A percentile compares a stretch with the other conserved stretches of the same genome.
Conservation (phyloP, 1,284 basidiomycete species). For the Melampsora larici-populina region DNA sequence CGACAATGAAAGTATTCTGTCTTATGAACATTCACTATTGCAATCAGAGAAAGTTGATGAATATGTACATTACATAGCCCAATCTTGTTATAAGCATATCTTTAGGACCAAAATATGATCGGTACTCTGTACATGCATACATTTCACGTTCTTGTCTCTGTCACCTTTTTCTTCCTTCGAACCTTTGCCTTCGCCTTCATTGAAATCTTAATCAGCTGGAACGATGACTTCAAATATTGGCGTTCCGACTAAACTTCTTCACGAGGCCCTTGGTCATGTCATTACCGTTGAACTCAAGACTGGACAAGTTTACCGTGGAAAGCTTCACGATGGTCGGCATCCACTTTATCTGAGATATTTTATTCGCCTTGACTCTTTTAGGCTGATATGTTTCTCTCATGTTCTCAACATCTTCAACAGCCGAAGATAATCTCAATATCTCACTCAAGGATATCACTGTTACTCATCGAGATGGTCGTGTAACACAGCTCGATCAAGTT, state of each 20-base stretch:
- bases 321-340: conserved; percentile 80
- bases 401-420: conserved; percentile 57
- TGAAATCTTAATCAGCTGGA: background rate
- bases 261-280: conserved; percentile 76
- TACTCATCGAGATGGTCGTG: conserved; percentile 93
- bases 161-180: too few species aligned
- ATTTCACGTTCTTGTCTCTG: too few species aligned
- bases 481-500: conserved; percentile 98
- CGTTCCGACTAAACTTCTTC: conserved; percentile 55
- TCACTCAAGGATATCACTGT: conserved; percentile 95
- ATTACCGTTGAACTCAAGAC: conserved; percentile 98
- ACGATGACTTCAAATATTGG: conserved; percentile 49
- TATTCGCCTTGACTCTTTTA: background rate
- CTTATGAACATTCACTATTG: background rate
- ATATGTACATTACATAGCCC: background rate
- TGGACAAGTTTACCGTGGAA: conserved; percentile 93
- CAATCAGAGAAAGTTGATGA: background rate
- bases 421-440: conserved; percentile 97
- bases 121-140: too few species aligned
- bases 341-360: conserved; percentile 9
- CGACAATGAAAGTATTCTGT: too few species aligned
- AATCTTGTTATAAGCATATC: too few species aligned
- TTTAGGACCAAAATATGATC: too few species aligned
- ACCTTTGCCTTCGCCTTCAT: background rate
- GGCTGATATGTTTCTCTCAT: background rate